Percentiles rank a stretch among this genome's conserved stretches.
Conservation (phyloP, 1,284 basidiomycete genomes). For the Melampsora occidentalis region DNA sequence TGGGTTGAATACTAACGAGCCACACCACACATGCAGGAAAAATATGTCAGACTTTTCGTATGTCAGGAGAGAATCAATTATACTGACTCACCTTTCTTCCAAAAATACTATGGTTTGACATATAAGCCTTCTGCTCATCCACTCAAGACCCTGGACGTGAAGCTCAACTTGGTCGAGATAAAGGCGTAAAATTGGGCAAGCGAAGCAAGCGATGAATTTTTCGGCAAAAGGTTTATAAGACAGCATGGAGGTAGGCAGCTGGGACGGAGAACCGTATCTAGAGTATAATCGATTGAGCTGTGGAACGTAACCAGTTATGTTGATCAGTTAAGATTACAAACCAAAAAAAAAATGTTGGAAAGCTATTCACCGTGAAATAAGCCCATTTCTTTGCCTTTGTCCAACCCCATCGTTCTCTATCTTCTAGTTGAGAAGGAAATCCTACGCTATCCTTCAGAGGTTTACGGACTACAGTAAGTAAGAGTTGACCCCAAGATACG, state of each 20-base stretch:
- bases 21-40: too few species aligned
- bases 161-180: constrained; percentile 68
- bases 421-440: constrained; percentile 69
- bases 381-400: constrained; percentile 89
- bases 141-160: constrained; percentile 30
- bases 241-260: constrained; percentile 67
- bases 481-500: constrained; percentile 77
- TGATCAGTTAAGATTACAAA: not conserved
- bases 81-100: constrained; percentile 69
- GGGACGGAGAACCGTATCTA: constrained; percentile 77
- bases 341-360: not conserved
- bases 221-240: constrained; percentile 67
- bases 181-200: constrained; percentile 75
- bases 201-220: constrained; percentile 72
- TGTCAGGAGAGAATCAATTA: not conserved
- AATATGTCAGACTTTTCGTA: not conserved
- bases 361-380: constrained; percentile 63
- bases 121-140: constrained; percentile 59
- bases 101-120: constrained; percentile 66
- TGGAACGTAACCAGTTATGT: not conserved
- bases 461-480: constrained; percentile 69
- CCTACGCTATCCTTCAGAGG: constrained; percentile 61
- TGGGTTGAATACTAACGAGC: constrained; percentile 72
- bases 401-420: constrained; percentile 74
- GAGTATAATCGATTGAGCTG: constrained; percentile 49